Base-by-base conservation (phyloP, 23 red algal species). In the Gracilaria vermiculophylla region DNA sequence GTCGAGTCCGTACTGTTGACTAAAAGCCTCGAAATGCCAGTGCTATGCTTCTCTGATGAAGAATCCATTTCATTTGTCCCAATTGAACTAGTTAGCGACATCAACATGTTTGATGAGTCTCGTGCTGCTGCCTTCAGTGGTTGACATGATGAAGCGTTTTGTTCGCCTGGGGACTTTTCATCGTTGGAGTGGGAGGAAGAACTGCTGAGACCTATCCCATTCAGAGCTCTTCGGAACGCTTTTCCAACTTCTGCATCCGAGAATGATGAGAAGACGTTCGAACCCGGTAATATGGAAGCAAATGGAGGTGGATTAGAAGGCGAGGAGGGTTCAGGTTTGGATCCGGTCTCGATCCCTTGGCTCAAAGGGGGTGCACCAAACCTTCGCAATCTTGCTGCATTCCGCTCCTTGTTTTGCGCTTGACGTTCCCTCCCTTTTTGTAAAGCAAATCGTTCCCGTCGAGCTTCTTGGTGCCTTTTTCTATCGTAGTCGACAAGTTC, bases 401-500 rank as follows among this genome's bases (percentile, higher is more conserved):
- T 48, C 3, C 67, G 67, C 47, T 73, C 39, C 67, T 73, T 73
- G 36, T 28, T 19, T 16, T 73, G 67, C 28, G 67, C 37, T 28
- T 73, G 67, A 20, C 67, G 69, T 36, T 76, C 66, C 53, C 33
- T 76, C 12, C 31, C 33, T 34, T 55, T 77, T 36, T 88, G 84
- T 28, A 53, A 14, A 11, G 69, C 66, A 58, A 69, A 47, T 24
- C 84, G 84, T 36, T 55, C 72, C 36, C 73, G 72, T 62, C 84
- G 66, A 53, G 87, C 87, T 34, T 61, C 53, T 39, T 81, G 55
- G 36, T 91, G 72, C 56, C 72, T 39, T 50, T 34, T 74, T 13
- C 52, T 37, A 61, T 95, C 86, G 35, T 79, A 91, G 44, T 86
- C 79, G 33, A 86, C 87, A 20, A 90, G 79, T 39, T 95, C 85